phyloP scores from a whole-genome alignment of 352 stramenopile species.

The Phytophthora sp. region DNA sequence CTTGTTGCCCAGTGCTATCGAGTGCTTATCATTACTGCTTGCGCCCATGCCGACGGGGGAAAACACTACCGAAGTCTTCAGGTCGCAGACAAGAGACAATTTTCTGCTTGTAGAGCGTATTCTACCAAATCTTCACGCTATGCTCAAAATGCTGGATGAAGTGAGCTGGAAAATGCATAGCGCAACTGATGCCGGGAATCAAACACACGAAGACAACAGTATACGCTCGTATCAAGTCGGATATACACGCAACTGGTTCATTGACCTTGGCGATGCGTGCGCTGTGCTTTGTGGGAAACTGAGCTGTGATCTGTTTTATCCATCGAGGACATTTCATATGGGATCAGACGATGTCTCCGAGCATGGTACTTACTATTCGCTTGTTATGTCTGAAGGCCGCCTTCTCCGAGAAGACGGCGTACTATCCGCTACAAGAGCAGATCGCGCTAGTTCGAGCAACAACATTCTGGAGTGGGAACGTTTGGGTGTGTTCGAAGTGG shows the following conservation, averaged over 20 bases:
- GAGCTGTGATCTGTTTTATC: conserved; percentile 35
- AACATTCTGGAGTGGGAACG: conserved; percentile 54
- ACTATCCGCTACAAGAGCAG: background rate
- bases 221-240: background rate
- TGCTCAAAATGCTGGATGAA: conserved; percentile 69
- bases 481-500: conserved; percentile 57
- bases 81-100: background rate
- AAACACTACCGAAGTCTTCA: background rate
- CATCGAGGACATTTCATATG: background rate
- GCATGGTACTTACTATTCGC: conserved; percentile 5
- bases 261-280: conserved; percentile 53
- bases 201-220: conserved; percentile 26
- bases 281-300: conserved; percentile 58
- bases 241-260: conserved; percentile 43
- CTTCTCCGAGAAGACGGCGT: conserved; percentile 7
- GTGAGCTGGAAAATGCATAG: conserved; percentile 63
- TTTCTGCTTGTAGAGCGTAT: conserved; percentile 44
- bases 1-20: conserved; percentile 52
- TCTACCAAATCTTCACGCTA: conserved; percentile 45
- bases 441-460: conserved; percentile 12
- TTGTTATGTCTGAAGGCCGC: conserved; percentile 25
- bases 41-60: conserved; percentile 2
- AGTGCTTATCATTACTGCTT: conserved; percentile 49
- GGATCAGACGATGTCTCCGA: background rate
- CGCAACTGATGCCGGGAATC: conserved; percentile 36